Percentiles rank a stretch among this genome's conserved stretches.
phyloP scores from a whole-genome alignment of 2,329 filamentous ascomycete species.

The Hirsutella rhossiliensis region DNA sequence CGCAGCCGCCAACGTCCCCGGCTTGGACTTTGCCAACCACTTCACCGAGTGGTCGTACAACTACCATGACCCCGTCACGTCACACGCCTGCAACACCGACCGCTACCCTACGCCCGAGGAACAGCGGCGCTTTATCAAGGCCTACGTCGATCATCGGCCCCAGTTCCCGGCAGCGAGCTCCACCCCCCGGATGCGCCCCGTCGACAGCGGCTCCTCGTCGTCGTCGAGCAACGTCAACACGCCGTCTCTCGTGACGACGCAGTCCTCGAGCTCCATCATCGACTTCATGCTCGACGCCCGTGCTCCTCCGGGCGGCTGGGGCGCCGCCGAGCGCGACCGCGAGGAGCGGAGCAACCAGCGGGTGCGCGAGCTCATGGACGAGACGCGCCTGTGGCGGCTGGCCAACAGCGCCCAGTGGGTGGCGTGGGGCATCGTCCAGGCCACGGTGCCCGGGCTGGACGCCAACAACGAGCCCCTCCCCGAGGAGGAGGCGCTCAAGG shows the following conservation, averaged over 20 bases:
- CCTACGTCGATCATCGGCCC: slow-evolving; percentile 76
- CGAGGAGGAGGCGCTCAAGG: slow-evolving; percentile 18
- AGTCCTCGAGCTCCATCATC: slow-evolving; percentile 39
- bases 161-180: slow-evolving; percentile 43
- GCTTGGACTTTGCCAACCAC: slow-evolving; percentile 92
- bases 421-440: slow-evolving; percentile 93
- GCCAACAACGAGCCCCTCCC: slow-evolving; percentile 22
- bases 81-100: slow-evolving; percentile 56
- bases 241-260: slow-evolving; percentile 23
- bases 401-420: slow-evolving; percentile 88
- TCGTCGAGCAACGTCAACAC: slow-evolving; percentile 8
- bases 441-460: slow-evolving; percentile 67
- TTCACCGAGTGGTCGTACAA: slow-evolving; percentile 99
- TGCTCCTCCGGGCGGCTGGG: slow-evolving; percentile 41
- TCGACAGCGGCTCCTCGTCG: slow-evolving; percentile 22
- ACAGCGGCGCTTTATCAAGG: slow-evolving; percentile 72
- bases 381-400: slow-evolving; percentile 74
- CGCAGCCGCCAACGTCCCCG: slow-evolving; percentile 74
- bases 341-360: slow-evolving; percentile 55
- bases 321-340: slow-evolving; percentile 39
- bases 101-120: slow-evolving; percentile 70
- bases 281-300: slow-evolving; percentile 78
- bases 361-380: slow-evolving; percentile 59
- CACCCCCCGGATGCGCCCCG: slow-evolving; percentile 35
- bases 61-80: slow-evolving; percentile 62